Evolutionary conservation across 179 eudicot genomes (phyloP), one percentile per base, ranked within the genome.

Genomic region (Beta lomatogona): DNA sequence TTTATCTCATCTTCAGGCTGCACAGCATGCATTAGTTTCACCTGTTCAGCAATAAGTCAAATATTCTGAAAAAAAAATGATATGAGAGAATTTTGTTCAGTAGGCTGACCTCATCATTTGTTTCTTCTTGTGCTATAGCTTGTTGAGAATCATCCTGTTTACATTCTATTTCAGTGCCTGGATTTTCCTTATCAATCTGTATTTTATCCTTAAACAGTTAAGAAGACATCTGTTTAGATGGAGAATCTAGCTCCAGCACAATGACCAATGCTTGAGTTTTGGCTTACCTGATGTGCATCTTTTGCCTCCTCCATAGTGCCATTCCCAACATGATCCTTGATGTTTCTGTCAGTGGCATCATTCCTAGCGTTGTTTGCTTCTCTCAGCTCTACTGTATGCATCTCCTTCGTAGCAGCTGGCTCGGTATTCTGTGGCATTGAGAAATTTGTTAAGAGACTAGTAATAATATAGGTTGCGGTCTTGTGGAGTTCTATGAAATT

Each of bases 41-140:
- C 80, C 80, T 77, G 72, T 77, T 25, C 46, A 50, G 31, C 64
- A 55, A 50, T 11, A 50, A 78, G 55, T 68, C 50, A 67, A 46
- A 11, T 18, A 19, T n/a, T 55, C 4, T 8, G 57, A 65, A 22
- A 64, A 28, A 28, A 54, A 78, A 12, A 16, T 11, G 21, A 48
- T 31, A 21, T 15, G n/a, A 54, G 44, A n/a, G n/a, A 46, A 41
- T 69, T 9, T 6, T 41, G 14, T 25, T 48, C 44, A 7, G n/a
- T 55, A 68, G 64, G 53, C 58, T 41, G 73, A 78, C 81, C 81
- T 77, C 60, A 52, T 50, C 31, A 65, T 65, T 31, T 48, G 25
- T 50, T 21, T 6, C 48, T 64, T 55, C 66, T 67, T 11, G 74
- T 36, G 53, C 44, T 18, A 18, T 77, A 53, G 22, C 4, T 66